Percentiles rank a stretch among this genome's conserved stretches.
phyloP scores from a whole-genome alignment of 805 yeast genomes.

The Candida railenensis region DNA sequence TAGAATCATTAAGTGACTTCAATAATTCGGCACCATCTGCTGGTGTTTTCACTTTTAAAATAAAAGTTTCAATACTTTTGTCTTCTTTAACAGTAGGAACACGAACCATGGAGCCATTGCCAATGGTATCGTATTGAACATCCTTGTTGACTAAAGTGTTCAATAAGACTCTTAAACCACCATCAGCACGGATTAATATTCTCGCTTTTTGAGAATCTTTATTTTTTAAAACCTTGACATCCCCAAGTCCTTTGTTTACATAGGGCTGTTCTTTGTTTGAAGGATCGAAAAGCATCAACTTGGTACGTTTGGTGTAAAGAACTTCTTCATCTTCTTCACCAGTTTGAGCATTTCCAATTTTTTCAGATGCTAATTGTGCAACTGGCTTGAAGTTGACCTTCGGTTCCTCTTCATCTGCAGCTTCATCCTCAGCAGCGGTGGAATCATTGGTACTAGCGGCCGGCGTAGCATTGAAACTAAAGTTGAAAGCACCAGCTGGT shows the following conservation, averaged over 20 bases:
- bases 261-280: slow-evolving; percentile 52
- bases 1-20: slow-evolving; percentile 26
- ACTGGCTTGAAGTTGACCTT: slow-evolving; percentile 40
- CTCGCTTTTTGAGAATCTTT: slow-evolving; percentile 63
- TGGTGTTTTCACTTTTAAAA: slow-evolving; percentile 75
- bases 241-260: slow-evolving; percentile 75
- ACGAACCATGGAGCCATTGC: slow-evolving; percentile 66
- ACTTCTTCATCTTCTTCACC: slow-evolving; percentile 85
- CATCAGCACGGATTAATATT: slow-evolving; percentile 82
- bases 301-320: slow-evolving; percentile 65
- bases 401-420: slow-evolving; percentile 11
- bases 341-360: slow-evolving; percentile 50
- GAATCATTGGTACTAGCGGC: slow-evolving; percentile 4
- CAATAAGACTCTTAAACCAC: slow-evolving; percentile 74
- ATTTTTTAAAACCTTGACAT: slow-evolving; percentile 67
- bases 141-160: slow-evolving; percentile 62
- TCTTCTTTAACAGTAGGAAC: slow-evolving; percentile 60
- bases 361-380: slow-evolving; percentile 36
- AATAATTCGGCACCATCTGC: slow-evolving; percentile 60
- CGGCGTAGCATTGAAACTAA: slow-evolving; percentile 1
- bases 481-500: slow-evolving; percentile 13
- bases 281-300: slow-evolving; percentile 60
- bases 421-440: not conserved
- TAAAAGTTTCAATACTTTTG: slow-evolving; percentile 63
- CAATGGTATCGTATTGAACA: slow-evolving; percentile 57